Conservation (phyloP, 768 basidiomycete genomes). For the Suillus fuscotomentosus region DNA sequence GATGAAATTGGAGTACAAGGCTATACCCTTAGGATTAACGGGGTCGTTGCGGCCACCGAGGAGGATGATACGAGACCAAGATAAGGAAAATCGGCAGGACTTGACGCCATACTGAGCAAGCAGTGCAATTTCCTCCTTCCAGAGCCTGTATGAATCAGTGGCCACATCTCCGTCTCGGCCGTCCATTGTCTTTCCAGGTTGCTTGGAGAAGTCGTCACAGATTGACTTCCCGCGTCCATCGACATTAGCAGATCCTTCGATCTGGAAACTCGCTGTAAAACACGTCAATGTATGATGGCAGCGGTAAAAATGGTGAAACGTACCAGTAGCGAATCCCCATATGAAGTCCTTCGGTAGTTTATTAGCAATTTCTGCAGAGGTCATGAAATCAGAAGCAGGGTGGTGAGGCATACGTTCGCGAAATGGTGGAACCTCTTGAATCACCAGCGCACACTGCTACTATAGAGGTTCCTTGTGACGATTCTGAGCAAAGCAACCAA, state of each 20-base stretch:
- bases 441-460: too few species aligned
- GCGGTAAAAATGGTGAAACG: conserved; percentile 2
- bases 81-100: conserved; percentile 72
- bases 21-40: conserved; percentile 66
- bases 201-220: conserved; percentile 71
- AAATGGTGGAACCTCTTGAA: conserved; percentile 30
- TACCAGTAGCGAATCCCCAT: conserved; percentile 73
- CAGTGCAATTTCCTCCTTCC: conserved; percentile 65
- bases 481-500: too few species aligned
- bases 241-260: conserved; percentile 62
- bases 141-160: conserved; percentile 67
- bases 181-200: conserved; percentile 67
- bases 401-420: conserved; percentile 26
- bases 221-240: conserved; percentile 68
- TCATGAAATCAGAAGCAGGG: conserved; percentile 17
- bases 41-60: conserved; percentile 72
- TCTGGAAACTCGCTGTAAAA: conserved; percentile 63
- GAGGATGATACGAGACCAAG: conserved; percentile 77
- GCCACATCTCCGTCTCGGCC: conserved; percentile 68
- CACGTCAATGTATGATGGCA: conserved; percentile 5
- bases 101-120: conserved; percentile 65
- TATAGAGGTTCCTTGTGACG: too few species aligned
- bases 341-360: conserved; percentile 60
- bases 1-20: conserved; percentile 69
- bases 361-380: conserved; percentile 29